Conservation (phyloP, 257 asterid species). For the Ballota nigra region DNA sequence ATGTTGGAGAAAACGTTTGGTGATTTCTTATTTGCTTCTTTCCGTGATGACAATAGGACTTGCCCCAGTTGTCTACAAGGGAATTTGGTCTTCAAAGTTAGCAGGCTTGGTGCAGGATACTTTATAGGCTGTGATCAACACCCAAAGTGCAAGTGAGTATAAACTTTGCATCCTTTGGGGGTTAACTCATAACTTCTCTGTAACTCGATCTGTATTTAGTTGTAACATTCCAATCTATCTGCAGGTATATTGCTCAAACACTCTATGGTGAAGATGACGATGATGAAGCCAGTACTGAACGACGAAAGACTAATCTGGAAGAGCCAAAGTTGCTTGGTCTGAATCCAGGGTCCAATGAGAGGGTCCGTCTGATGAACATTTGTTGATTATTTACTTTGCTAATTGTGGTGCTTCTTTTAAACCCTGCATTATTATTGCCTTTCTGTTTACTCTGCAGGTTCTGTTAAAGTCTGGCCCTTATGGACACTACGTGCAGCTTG, state of each 20-base stretch:
- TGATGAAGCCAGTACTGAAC: conserved; percentile 43
- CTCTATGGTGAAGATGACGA: conserved; percentile 66
- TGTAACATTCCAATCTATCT: conserved; percentile 11
- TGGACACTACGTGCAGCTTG: conserved; percentile 88
- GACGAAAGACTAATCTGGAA: conserved; percentile 39
- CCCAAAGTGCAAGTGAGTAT: conserved; percentile 91
- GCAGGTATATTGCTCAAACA: conserved; percentile 83
- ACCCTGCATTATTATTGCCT: background rate
- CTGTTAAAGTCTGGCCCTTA: conserved; percentile 84
- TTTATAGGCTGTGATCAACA: conserved; percentile 95
- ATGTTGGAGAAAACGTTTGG: conserved; percentile 86
- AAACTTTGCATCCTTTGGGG: background rate
- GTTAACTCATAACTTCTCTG: background rate
- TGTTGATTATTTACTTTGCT: conserved; percentile 11
- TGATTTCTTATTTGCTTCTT: conserved; percentile 65
- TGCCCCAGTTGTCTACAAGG: conserved; percentile 88
- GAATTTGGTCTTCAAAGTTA: conserved; percentile 79
- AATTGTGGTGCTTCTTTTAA: conserved; percentile 7
- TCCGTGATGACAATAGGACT: conserved; percentile 61
- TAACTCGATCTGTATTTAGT: conserved; percentile 3
- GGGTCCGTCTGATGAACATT: conserved; percentile 40
- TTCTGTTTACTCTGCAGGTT: conserved; percentile 41
- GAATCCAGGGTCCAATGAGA: conserved; percentile 67
- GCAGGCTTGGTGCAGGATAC: conserved; percentile 88
- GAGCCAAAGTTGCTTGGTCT: conserved; percentile 78